Evolutionary conservation across 495 filamentous ascomycete species (phyloP).

Genomic region (Lichina pygmaea): DNA sequence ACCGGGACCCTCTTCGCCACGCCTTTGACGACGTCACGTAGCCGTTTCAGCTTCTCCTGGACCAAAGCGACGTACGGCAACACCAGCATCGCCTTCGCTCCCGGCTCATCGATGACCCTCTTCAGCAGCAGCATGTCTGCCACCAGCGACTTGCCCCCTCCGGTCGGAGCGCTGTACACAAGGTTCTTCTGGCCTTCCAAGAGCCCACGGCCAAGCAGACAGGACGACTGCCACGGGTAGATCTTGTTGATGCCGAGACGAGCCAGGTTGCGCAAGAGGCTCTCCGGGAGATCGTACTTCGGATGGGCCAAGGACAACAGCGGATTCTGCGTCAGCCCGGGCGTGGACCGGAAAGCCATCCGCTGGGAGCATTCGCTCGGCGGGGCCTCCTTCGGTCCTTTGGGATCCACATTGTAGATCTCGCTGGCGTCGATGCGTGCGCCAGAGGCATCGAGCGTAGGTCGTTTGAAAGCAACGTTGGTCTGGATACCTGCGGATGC

Average conservation of each 20-base stretch:
- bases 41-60: constrained; percentile 58
- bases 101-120: constrained; percentile 33
- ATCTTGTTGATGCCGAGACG: constrained; percentile 36
- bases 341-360: constrained; percentile 16
- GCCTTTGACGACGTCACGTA: constrained; percentile 37
- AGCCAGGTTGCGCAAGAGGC: constrained; percentile 37
- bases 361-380: constrained; percentile 22
- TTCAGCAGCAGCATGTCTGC: constrained; percentile 54
- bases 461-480: background rate
- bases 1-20: constrained; percentile 19
- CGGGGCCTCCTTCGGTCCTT: background rate
- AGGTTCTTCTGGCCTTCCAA: constrained; percentile 39
- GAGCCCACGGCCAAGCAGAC: constrained; percentile 39
- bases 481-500: background rate
- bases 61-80: constrained; percentile 64
- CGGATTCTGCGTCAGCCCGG: constrained; percentile 26
- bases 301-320: constrained; percentile 34
- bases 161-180: constrained; percentile 66
- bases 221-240: constrained; percentile 68
- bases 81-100: constrained; percentile 48
- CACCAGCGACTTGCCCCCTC: constrained; percentile 57
- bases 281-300: constrained; percentile 32
- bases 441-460: background rate
- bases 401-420: background rate
- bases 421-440: background rate